phyloP scores from a whole-genome alignment of 768 basidiomycete species.

The Termitomyces sp. region DNA sequence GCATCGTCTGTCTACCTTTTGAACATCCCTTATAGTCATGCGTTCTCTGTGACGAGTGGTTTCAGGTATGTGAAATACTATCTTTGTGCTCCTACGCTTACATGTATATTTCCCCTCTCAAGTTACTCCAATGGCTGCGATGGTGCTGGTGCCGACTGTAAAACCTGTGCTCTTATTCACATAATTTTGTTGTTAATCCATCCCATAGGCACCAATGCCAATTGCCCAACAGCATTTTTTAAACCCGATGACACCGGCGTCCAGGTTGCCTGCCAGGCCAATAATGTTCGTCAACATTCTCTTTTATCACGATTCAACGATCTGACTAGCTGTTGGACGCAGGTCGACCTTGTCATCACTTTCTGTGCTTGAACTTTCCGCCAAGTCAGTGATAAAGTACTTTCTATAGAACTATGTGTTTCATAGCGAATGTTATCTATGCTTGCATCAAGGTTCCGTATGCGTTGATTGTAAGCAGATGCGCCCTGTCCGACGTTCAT shows the following conservation, averaged over 20 bases:
- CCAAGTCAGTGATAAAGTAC: not conserved
- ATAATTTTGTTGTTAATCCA: not conserved
- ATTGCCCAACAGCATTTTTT: conserved; percentile 36
- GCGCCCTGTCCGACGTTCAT: no score
- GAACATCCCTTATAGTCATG: conserved; percentile 22
- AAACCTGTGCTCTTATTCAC: conserved; percentile 9
- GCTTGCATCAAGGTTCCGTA: no score
- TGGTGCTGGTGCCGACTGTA: conserved; percentile 40
- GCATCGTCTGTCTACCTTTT: not conserved
- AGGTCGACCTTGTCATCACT: conserved; percentile 17
- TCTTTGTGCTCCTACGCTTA: not conserved
- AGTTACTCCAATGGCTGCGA: conserved; percentile 43
- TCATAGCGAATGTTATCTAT: no score
- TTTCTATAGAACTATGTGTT: no score
- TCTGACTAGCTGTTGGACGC: not conserved
- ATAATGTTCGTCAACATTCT: conserved; percentile 1
- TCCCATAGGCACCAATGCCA: conserved; percentile 26
- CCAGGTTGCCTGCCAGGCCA: conserved; percentile 26
- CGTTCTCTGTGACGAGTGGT: conserved; percentile 36
- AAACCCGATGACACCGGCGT: conserved; percentile 29
- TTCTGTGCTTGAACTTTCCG: conserved; percentile 10
- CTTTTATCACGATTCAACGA: not conserved
- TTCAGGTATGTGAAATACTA: conserved; percentile 28
- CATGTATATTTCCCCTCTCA: not conserved
- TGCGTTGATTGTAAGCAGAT: no score